These are phyloP conservation scores for Zygosaccharomyces kombuchaensis DNA, from an alignment of 805 yeast species.

Conservation along the genomic window DNA sequence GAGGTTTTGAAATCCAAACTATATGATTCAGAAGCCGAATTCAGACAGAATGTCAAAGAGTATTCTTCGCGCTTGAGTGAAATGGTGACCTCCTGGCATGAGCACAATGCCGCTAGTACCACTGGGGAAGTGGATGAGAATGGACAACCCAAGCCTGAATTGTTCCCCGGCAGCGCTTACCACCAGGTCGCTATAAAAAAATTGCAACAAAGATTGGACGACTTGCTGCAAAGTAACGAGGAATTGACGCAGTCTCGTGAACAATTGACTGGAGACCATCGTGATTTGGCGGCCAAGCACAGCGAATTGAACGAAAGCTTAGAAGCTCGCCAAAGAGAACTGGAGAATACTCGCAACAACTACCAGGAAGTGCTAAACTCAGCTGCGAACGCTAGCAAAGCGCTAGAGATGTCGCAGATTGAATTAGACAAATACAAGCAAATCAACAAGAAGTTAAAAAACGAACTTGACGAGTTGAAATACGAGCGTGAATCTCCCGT, in stretches of 20 bases:
- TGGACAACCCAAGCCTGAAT: conserved; percentile 11
- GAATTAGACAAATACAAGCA: conserved; percentile 63
- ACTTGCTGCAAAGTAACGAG: conserved; percentile 46
- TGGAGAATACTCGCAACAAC: conserved; percentile 52
- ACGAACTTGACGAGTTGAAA: conserved; percentile 67
- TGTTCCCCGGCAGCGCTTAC: conserved; percentile 14
- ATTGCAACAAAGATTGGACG: conserved; percentile 55
- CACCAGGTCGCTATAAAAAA: conserved; percentile 35
- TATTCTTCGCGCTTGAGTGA: conserved; percentile 30
- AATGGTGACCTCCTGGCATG: conserved; percentile 28
- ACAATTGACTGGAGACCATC: conserved; percentile 35
- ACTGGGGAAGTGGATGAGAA: conserved; percentile 5
- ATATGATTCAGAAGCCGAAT: conserved; percentile 33
- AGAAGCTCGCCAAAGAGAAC: conserved; percentile 33
- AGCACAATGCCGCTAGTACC: conserved; percentile 6
- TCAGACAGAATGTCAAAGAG: conserved; percentile 28
- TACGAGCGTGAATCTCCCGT: conserved; percentile 38
- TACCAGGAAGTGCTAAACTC: conserved; percentile 69
- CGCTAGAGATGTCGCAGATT: conserved; percentile 66
- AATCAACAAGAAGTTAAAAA: conserved; percentile 48
- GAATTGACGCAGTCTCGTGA: conserved; percentile 35
- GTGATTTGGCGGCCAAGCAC: conserved; percentile 28
- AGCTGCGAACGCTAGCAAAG: conserved; percentile 69
- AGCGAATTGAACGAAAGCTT: conserved; percentile 24
- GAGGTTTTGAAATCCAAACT: conserved; percentile 39